Evolutionary conservation across 208 protist genomes (phyloP), one percentile per base, ranked within the genome.

Genomic region (Porcisia deanei): DNA sequence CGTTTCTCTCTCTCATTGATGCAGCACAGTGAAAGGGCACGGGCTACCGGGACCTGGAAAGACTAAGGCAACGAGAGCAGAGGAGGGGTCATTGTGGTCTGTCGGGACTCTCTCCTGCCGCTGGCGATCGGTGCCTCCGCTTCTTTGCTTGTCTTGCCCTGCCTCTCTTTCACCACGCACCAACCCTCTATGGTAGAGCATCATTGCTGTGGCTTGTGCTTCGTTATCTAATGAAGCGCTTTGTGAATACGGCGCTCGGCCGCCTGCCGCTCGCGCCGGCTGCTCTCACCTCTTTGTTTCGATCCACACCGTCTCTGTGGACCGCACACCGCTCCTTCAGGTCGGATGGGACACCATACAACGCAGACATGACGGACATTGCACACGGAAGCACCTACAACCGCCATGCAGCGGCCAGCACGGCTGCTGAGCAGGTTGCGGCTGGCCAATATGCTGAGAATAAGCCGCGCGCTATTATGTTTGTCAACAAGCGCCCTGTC

Each of bases 381-480:
- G 75, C 81, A 37, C 88, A 91, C 73, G 91, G 92, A 22, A 96
- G 87, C 78, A 84, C 79, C 41, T 75, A 92, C 76, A 64, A 93
- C 37, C 85, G 81, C 53, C 70, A 84, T 22, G 87, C 82, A 10
- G 85, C 82, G 0, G 77, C 85, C 25, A 75, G 83, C 54, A 82
- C 84, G 2, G 81, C 86, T 6, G 83, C 88, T 20, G 93, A 95
- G 80, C 73, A 85, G 71, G 89, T 93, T 14, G 90, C 94, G 7
- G 87, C 90, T 1, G 92, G 94, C 3, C 90, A 95, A 76, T 96
- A 97, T 80, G 89, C 89, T 0, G 91, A 97, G 81, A 70, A 92
- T 79, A 96, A 96, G 64, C 89, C 89, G 39, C 90, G 92, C 8
- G 91, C 94, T 6, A 95, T 97, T 70, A 97, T 97, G 94, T 97